Conservation (phyloP, 768 basidiomycete species). For the Mycena capillaripes region DNA sequence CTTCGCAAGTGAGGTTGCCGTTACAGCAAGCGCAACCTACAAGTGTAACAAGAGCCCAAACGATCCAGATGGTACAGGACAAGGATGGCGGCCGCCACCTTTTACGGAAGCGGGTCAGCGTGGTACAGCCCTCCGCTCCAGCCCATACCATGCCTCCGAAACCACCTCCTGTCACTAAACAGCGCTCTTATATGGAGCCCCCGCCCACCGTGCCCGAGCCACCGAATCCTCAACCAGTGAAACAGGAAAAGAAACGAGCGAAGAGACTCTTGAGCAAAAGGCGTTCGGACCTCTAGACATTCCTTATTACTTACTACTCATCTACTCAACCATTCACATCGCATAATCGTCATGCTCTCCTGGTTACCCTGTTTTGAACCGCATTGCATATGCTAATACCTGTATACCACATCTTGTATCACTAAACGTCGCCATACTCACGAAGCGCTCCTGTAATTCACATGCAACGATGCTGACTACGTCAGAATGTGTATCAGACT, state of each 20-base stretch:
- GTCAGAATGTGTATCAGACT: slow-evolving; percentile 23
- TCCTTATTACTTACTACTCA: background rate
- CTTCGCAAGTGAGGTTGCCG: slow-evolving; percentile 33
- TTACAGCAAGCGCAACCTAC: slow-evolving; percentile 24
- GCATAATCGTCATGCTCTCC: slow-evolving; percentile 17
- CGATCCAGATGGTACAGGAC: slow-evolving; percentile 31
- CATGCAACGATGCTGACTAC: background rate
- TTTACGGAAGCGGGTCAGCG: slow-evolving; percentile 28
- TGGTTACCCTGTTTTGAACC: slow-evolving; percentile 15
- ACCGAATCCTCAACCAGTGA: slow-evolving; percentile 36
- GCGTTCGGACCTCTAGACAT: slow-evolving; percentile 49
- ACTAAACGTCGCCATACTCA: slow-evolving; percentile 10
- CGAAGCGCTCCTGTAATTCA: background rate
- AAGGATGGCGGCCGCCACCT: slow-evolving; percentile 27
- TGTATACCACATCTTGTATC: slow-evolving; percentile 18
- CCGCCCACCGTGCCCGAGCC: slow-evolving; percentile 29
- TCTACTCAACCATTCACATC: slow-evolving; percentile 14
- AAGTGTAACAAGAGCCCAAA: slow-evolving; percentile 29
- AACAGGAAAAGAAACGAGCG: slow-evolving; percentile 46
- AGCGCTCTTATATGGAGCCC: slow-evolving; percentile 33
- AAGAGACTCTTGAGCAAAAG: slow-evolving; percentile 62
- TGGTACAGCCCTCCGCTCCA: background rate
- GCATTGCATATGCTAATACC: slow-evolving; percentile 12
- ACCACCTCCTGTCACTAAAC: slow-evolving; percentile 20
- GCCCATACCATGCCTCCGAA: slow-evolving; percentile 13